Conservation (phyloP, 2,329 filamentous ascomycete species). For the Lomentospora prolificans region DNA sequence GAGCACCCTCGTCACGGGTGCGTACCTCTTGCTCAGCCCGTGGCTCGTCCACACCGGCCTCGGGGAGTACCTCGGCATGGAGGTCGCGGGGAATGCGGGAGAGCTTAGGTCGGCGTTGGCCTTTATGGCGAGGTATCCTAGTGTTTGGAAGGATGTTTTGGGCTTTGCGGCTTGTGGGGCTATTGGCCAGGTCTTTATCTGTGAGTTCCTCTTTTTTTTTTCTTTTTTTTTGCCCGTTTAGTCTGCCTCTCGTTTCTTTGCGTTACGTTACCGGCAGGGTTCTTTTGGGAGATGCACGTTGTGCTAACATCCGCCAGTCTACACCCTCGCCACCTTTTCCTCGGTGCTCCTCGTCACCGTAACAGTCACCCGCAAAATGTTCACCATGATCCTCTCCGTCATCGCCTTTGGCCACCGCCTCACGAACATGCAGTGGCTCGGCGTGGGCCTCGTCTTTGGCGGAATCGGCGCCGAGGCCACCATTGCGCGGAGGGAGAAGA, state of each 20-base stretch:
- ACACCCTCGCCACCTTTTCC: slow-evolving; percentile 86
- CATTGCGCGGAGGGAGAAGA: slow-evolving; percentile 75
- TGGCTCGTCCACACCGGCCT: slow-evolving; percentile 61
- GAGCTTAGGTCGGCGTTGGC: slow-evolving; percentile 71
- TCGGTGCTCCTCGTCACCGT: slow-evolving; percentile 89
- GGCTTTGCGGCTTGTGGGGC: slow-evolving; percentile 86
- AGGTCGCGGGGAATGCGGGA: slow-evolving; percentile 54
- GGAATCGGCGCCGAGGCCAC: slow-evolving; percentile 85
- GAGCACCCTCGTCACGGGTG: slow-evolving; percentile 64
- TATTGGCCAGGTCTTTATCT: slow-evolving; percentile 93
- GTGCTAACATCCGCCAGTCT: slow-evolving; percentile 53
- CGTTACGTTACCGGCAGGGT: neutral
- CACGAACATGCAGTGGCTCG: slow-evolving; percentile 83
- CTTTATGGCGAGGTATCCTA: slow-evolving; percentile 72
- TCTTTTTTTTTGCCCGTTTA: neutral
- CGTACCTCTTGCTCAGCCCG: slow-evolving; percentile 70
- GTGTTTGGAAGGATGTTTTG: slow-evolving; percentile 77
- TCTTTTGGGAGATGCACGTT: too few species aligned
- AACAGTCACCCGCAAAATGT: slow-evolving; percentile 96
- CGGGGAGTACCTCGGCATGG: slow-evolving; percentile 57
- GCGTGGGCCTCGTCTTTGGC: slow-evolving; percentile 86
- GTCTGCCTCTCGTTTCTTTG: neutral
- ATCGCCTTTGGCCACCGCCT: slow-evolving; percentile 88
- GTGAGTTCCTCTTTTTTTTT: slow-evolving; percentile 30
- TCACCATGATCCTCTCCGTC: slow-evolving; percentile 96